phyloP scores from a whole-genome alignment of 352 stramenopile genomes.

The Phytophthora cryptogea region DNA sequence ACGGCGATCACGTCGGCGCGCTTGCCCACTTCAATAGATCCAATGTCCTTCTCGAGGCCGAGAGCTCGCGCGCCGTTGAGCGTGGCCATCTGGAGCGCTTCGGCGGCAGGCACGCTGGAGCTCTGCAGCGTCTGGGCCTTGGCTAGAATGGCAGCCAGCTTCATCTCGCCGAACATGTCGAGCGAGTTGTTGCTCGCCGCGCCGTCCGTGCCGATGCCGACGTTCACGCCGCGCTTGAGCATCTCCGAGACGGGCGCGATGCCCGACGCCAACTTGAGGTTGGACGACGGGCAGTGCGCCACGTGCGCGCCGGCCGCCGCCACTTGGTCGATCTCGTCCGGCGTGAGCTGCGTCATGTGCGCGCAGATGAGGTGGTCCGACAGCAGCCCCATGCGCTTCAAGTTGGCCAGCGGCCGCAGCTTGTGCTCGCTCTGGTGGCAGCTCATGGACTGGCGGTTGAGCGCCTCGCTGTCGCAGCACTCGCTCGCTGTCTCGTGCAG shows the following conservation, averaged over 20 bases:
- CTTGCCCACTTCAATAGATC: constrained; percentile 87
- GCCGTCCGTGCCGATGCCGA: constrained; percentile 87
- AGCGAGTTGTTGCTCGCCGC: constrained; percentile 90
- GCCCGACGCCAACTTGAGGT: constrained; percentile 89
- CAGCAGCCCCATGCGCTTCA: constrained; percentile 79
- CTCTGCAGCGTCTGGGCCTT: constrained; percentile 76
- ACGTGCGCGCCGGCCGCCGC: constrained; percentile 60
- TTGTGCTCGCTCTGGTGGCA: constrained; percentile 82
- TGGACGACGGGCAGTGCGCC: constrained; percentile 90
- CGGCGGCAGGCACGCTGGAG: constrained; percentile 58
- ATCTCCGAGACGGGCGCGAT: constrained; percentile 80
- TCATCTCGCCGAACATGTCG: constrained; percentile 92
- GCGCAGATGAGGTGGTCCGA: constrained; percentile 69
- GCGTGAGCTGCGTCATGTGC: constrained; percentile 88
- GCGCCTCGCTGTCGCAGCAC: constrained; percentile 73
- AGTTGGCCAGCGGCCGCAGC: constrained; percentile 78
- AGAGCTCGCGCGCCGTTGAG: constrained; percentile 90
- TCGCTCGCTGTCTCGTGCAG: constrained; percentile 87
- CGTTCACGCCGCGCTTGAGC: constrained; percentile 82
- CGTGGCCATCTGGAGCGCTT: constrained; percentile 87
- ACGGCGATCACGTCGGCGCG: constrained; percentile 85
- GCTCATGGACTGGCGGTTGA: constrained; percentile 71
- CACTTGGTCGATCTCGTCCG: constrained; percentile 78
- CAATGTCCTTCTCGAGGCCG: constrained; percentile 77
- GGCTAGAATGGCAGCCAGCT: constrained; percentile 83